These are phyloP conservation scores for Lithocarpus polystachyus DNA, from an alignment of 306 rosid species.

Conservation along the genomic window DNA sequence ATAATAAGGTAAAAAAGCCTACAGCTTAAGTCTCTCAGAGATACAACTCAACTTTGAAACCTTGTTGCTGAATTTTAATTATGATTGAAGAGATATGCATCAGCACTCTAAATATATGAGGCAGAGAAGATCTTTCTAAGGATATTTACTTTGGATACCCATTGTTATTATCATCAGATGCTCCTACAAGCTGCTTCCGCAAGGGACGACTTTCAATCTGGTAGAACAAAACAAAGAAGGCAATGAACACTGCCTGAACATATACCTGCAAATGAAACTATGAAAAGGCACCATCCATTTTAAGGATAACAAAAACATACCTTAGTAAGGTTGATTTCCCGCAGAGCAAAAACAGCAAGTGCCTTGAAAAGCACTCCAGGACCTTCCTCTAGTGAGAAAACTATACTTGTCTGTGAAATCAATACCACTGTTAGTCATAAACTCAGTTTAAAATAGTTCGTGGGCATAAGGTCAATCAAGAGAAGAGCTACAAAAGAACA, in stretches of 20 bases:
- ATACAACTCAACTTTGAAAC: background rate
- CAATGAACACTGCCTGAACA: constrained; percentile 12
- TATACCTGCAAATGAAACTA: constrained; percentile 12
- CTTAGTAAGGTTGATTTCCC: constrained; percentile 86
- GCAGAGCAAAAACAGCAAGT: constrained; percentile 95
- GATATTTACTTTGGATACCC: constrained; percentile 57
- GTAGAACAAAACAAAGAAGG: constrained; percentile 26
- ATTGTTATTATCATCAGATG: constrained; percentile 55
- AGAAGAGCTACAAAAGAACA: background rate
- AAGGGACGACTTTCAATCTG: constrained; percentile 98
- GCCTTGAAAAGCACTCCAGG: constrained; percentile 97
- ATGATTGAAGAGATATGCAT: constrained; percentile 6
- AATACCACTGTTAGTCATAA: constrained; percentile 21
- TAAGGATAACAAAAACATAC: constrained; percentile 27
- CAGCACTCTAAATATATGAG: constrained; percentile 5
- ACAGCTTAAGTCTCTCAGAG: background rate
- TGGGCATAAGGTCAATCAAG: constrained; percentile 10
- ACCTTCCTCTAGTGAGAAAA: constrained; percentile 93
- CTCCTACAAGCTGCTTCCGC: constrained; percentile 69
- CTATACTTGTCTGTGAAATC: constrained; percentile 82
- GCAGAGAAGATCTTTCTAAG: constrained; percentile 15
- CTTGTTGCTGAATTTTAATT: constrained; percentile 3
- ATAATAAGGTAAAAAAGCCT: constrained; percentile 23
- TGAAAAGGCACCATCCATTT: constrained; percentile 1
- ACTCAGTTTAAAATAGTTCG: constrained; percentile 4